Percentiles rank a stretch among this genome's conserved stretches.
Conservation (phyloP, 495 filamentous ascomycete genomes). For the Neurospora intermedia region DNA sequence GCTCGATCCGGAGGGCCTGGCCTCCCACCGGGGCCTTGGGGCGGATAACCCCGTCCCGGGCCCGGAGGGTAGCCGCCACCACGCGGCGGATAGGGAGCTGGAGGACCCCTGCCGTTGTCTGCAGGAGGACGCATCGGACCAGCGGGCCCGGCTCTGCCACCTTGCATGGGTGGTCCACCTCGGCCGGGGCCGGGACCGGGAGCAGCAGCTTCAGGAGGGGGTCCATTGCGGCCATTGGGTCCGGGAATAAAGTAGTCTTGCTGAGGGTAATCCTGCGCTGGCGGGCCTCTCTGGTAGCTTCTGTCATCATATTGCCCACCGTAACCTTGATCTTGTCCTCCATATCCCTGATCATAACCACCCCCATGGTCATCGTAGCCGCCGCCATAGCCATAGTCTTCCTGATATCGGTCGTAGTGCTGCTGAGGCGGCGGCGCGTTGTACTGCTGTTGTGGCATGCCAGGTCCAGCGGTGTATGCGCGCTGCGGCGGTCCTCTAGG, state of each 20-base stretch:
- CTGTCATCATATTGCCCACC: constrained; percentile 35
- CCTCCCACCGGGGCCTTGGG: constrained; percentile 27
- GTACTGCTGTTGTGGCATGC: constrained; percentile 37
- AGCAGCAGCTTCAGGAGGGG: constrained; percentile 2
- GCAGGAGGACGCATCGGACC: constrained; percentile 31
- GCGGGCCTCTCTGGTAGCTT: constrained; percentile 37
- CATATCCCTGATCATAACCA: constrained; percentile 31
- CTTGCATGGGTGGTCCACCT: constrained; percentile 28
- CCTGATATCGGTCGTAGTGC: constrained; percentile 39
- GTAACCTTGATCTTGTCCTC: constrained; percentile 15
- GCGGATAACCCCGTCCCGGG: constrained; percentile 31
- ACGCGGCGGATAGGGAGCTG: constrained; percentile 22
- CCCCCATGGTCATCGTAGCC: constrained; percentile 38
- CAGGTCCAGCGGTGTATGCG: constrained; percentile 26
- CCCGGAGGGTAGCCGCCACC: constrained; percentile 22
- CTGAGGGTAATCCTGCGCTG: constrained; percentile 40
- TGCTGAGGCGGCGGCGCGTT: constrained; percentile 35
- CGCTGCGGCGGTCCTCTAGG: constrained; percentile 41
- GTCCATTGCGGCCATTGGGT: constrained; percentile 21
- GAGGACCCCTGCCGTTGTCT: constrained; percentile 21
- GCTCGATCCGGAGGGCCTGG: constrained; percentile 27
- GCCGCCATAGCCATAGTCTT: constrained; percentile 43
- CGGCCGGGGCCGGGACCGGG: constrained; percentile 19
- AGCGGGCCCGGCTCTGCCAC: constrained; percentile 28
- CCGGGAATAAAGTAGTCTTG: constrained; percentile 41